Conservation (phyloP, 805 yeast genomes). For the Hanseniaspora singularis region DNA sequence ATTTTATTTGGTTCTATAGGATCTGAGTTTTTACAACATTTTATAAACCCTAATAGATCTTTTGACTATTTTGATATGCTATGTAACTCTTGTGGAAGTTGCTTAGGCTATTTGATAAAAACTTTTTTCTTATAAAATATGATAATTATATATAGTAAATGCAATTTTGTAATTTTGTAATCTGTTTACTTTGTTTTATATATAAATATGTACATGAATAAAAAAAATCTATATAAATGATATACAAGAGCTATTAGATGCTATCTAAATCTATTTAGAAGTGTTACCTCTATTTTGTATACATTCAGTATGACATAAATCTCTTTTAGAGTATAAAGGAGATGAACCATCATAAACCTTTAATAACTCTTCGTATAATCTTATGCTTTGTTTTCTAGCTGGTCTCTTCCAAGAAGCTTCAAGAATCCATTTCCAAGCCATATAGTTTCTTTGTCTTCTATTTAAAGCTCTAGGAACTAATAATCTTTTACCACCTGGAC, state of each 20-base stretch:
- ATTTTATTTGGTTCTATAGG: slow-evolving; percentile 36
- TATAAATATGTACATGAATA: slow-evolving; percentile 19
- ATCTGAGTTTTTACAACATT: slow-evolving; percentile 42
- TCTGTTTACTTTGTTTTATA: slow-evolving; percentile 18
- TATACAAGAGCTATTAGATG: too few relatives aligned
- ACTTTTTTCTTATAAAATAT: too few relatives aligned
- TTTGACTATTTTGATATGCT: slow-evolving; percentile 42
- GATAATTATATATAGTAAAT: too few relatives aligned
- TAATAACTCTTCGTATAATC: slow-evolving; percentile 81
- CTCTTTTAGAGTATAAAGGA: slow-evolving; percentile 72
- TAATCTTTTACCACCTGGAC: slow-evolving; percentile 63
- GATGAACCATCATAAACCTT: slow-evolving; percentile 67
- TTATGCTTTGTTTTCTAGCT: slow-evolving; percentile 69
- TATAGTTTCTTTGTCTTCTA: slow-evolving; percentile 70
- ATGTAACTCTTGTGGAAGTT: slow-evolving; percentile 27
- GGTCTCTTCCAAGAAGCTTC: slow-evolving; percentile 73
- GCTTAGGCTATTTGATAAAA: slow-evolving; percentile 1
- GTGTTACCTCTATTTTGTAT: slow-evolving; percentile 42
- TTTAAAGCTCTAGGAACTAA: slow-evolving; percentile 74
- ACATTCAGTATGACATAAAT: slow-evolving; percentile 73
- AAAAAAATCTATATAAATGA: too few relatives aligned
- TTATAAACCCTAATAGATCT: slow-evolving; percentile 33
- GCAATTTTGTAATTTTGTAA: slow-evolving; percentile 9
- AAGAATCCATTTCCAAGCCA: slow-evolving; percentile 82
- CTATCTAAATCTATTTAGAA: neutral